Conservation (phyloP, 176 grass and related monocot genomes). For the Carex littledalei region DNA sequence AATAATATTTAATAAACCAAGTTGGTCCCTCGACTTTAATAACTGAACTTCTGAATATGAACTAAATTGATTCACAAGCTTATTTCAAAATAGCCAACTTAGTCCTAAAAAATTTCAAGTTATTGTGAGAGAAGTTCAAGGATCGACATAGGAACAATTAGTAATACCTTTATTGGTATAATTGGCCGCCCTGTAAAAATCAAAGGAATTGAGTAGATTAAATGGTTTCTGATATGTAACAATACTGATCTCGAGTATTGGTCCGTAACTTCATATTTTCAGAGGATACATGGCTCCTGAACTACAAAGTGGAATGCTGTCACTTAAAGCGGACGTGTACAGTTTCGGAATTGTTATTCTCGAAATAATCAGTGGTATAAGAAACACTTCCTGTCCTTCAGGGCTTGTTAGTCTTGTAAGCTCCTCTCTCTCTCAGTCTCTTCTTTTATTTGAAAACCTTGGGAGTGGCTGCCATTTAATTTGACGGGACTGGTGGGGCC, state of each 20-base stretch:
- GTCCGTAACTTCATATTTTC: no score
- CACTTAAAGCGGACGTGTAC: not conserved
- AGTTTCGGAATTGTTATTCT: slow-evolving; percentile 8
- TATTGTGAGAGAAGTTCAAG: not conserved
- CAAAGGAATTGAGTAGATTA: not conserved
- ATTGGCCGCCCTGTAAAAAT: not conserved
- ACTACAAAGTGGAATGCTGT: not conserved
- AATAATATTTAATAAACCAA: no score
- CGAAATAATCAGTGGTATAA: slow-evolving; percentile 3
- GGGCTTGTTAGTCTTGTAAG: slow-evolving; percentile 9
- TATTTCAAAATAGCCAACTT: no score
- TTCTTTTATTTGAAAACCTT: no score
- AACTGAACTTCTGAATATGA: no score
- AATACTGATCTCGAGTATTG: no score
- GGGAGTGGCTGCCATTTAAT: no score
- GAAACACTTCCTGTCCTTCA: not conserved
- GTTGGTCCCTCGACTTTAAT: no score
- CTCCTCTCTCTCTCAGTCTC: not conserved
- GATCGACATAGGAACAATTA: not conserved
- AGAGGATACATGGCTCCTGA: slow-evolving; percentile 14
- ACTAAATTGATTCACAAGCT: no score
- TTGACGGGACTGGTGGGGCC: no score
- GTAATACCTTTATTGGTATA: not conserved
- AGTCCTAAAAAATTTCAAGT: no score
- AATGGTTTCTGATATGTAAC: no score